Conservation (phyloP, 129 eudicot genomes). For the Cynara cardunculus region DNA sequence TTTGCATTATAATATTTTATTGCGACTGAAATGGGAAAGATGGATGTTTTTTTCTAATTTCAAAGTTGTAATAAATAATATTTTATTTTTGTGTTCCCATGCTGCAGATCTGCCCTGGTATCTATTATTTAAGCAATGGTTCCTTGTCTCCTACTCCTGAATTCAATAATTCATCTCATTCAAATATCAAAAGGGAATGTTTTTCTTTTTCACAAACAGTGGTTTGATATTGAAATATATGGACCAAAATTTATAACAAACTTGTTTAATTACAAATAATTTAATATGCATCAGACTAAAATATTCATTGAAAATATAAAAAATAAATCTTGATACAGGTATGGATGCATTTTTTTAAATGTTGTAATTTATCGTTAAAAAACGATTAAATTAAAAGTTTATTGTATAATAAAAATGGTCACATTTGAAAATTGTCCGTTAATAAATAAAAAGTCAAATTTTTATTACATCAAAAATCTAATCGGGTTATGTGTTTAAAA, state of each 20-base stretch:
- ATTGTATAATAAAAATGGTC: too few species aligned
- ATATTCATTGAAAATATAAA: too few species aligned
- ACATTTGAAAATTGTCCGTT: too few species aligned
- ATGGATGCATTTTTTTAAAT: too few species aligned
- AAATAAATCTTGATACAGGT: too few species aligned
- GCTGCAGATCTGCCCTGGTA: conserved; percentile 21
- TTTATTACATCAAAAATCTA: too few species aligned
- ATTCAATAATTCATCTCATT: conserved; percentile 4
- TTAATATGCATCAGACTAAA: too few species aligned
- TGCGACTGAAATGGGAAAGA: not conserved
- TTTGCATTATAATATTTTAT: not conserved
- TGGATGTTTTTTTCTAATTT: not conserved
- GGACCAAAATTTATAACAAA: not conserved
- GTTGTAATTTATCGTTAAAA: too few species aligned
- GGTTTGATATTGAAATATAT: not conserved
- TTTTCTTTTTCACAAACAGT: conserved; percentile 19
- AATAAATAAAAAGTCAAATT: too few species aligned
- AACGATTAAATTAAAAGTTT: too few species aligned
- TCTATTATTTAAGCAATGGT: conserved; percentile 11
- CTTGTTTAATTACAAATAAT: too few species aligned
- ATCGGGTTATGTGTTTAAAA: too few species aligned
- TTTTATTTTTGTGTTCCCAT: conserved; percentile 17
- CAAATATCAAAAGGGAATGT: conserved; percentile 31
- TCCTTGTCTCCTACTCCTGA: conserved; percentile 15
- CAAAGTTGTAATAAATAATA: not conserved